A percentile compares a stretch with the other conserved stretches of the same genome.
Conservation (phyloP, 495 filamentous ascomycete species). For the Aspergillus panamensis region DNA sequence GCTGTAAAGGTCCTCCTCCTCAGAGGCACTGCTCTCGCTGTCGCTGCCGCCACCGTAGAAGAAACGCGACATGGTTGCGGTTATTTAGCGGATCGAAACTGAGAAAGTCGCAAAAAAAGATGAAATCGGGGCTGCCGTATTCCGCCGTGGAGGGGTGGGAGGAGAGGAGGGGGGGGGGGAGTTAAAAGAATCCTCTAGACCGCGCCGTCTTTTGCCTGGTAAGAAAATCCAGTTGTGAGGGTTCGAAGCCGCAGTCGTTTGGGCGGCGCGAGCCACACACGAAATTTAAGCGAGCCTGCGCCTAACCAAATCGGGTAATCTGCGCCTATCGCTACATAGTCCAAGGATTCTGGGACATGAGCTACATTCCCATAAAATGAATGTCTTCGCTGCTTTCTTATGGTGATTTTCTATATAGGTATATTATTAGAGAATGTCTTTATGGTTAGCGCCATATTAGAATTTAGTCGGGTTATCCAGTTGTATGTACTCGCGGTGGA, state of each 20-base stretch:
- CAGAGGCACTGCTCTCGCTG: conserved; percentile 67
- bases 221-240: conserved; percentile 37
- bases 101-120: conserved; percentile 17
- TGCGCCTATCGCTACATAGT: neutral
- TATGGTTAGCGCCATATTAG: too few species aligned
- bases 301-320: conserved; percentile 40
- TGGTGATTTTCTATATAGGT: too few species aligned
- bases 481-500: too few species aligned
- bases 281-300: conserved; percentile 52
- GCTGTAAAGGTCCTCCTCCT: conserved; percentile 88
- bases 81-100: conserved; percentile 21
- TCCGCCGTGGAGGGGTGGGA: conserved; percentile 9
- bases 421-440: too few species aligned
- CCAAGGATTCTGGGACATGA: too few species aligned
- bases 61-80: conserved; percentile 73
- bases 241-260: conserved; percentile 36
- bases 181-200: conserved; percentile 8
- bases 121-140: conserved; percentile 10
- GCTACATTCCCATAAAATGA: too few species aligned
- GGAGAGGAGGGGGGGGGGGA: too few species aligned
- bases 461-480: too few species aligned
- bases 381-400: too few species aligned
- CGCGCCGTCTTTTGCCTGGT: conserved; percentile 15
- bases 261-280: conserved; percentile 44
- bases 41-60: conserved; percentile 92